Base-by-base conservation (phyloP, 306 rosid species). In the Medicago arabica region DNA sequence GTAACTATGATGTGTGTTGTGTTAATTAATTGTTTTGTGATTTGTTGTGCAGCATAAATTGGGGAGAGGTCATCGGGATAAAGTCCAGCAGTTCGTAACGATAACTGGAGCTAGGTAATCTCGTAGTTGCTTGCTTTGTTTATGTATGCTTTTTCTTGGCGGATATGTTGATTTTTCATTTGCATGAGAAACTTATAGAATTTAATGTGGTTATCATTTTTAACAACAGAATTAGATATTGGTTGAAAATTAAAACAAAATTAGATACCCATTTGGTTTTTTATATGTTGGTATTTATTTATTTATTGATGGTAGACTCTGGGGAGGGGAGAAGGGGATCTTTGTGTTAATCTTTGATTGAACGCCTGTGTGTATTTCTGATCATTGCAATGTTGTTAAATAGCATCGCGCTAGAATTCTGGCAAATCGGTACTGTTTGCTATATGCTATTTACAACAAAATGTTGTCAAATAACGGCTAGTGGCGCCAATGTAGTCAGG, bases 51-150 rank as follows among this genome's bases (percentile, higher is more conserved):
- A 96, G 99, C 92, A 92, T 74, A 96, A 92, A 72, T 80, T 90
- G 81, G 96, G 93, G 43, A 89, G 98, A 85, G 96, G 98, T 38
- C 92, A 92, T 36, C 98, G 98, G 4, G 99, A 96, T 81, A 96
- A 96, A 86, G 79, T 96, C 76, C 98, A 96, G 85, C 99, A 96
- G 87, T 96, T 96, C 83, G 80, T 96, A 74, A 55, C 92, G 17
- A 92, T 96, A 77, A 96, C 99, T 49, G 98, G 98, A 51, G 91
- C 98, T 10, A 96, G 96, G 98, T 96, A 85, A 77, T 71, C 7
- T n/a, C 59, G 13, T 51, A 23, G 78, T 36, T 76, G 11, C 19
- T 28, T 47, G 67, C 38, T 68, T 40, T 16, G 64, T 75, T 44
- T 79, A 11, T 9, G 73, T 55, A 49, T 14, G 7, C 5, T 8